A percentile compares a stretch with the other conserved stretches of the same genome.
Conservation (phyloP, 2,329 filamentous ascomycete genomes). For the Aspergillus pseudoglaucus region DNA sequence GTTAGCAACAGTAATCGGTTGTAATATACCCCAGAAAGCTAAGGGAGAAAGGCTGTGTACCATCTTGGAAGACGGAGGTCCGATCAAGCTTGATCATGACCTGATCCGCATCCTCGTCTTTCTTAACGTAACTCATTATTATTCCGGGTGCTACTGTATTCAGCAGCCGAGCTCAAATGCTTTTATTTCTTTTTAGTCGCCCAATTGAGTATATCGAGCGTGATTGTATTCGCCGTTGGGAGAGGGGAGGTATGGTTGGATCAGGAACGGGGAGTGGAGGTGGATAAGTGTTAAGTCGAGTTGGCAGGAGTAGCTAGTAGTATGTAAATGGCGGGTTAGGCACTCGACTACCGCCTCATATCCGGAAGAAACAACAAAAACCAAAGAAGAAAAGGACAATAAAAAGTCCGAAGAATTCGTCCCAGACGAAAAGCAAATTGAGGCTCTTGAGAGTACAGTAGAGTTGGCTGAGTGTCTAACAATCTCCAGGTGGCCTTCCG, state of each 20-base stretch:
- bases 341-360: conserved; percentile 25
- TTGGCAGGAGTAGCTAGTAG: not conserved
- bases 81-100: conserved; percentile 95
- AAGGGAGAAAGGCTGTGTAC: conserved; percentile 45
- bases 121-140: conserved; percentile 93
- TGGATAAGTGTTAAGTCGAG: not conserved
- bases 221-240: not conserved
- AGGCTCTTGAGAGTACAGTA: conserved; percentile 2
- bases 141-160: conserved; percentile 21
- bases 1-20: conserved; percentile 8
- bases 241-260: not conserved
- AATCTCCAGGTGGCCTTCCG: conserved; percentile 38
- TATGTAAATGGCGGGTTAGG: conserved; percentile 15
- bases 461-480: conserved; percentile 2
- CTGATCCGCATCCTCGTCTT: conserved; percentile 94
- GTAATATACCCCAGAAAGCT: conserved; percentile 11
- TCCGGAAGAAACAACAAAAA: conserved; percentile 9
- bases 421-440: conserved; percentile 6
- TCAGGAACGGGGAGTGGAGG: not conserved
- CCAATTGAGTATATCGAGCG: not conserved
- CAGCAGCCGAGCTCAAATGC: conserved; percentile 19
- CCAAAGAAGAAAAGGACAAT: not conserved
- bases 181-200: conserved; percentile 13
- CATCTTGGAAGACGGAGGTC: conserved; percentile 97
- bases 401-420: not conserved